phyloP scores from a whole-genome alignment of 768 basidiomycete species.

The Rhodotorula toruloides region DNA sequence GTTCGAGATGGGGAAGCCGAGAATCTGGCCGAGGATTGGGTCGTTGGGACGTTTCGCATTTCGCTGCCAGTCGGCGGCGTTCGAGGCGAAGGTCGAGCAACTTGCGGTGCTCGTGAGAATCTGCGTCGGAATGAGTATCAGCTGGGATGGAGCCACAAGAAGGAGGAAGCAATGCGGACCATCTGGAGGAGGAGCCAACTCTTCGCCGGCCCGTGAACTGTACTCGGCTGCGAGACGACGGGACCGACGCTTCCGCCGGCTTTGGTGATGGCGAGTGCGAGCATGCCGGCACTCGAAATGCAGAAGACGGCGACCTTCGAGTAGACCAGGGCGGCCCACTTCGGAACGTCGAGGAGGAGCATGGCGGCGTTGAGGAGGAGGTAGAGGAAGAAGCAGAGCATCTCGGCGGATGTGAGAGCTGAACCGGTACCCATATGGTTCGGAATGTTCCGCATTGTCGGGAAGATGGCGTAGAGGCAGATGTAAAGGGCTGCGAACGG shows the following conservation, averaged over 20 bases:
- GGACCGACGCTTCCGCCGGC: conserved; percentile 72
- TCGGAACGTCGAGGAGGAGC: conserved; percentile 25
- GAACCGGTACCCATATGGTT: conserved; percentile 59
- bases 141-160: too few species aligned
- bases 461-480: conserved; percentile 71
- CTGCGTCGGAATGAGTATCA: too few species aligned
- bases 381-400: conserved; percentile 73
- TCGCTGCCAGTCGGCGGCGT: conserved; percentile 43
- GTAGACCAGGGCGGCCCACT: conserved; percentile 37
- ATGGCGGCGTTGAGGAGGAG: conserved; percentile 71
- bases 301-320: conserved; percentile 67
- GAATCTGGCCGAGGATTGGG: conserved; percentile 42
- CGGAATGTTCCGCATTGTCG: conserved; percentile 48
- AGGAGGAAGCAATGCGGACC: conserved; percentile 55
- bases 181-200: conserved; percentile 71
- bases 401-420: conserved; percentile 6
- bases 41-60: conserved; percentile 37
- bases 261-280: conserved; percentile 64
- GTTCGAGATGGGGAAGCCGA: conserved; percentile 44
- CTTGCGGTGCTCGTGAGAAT: too few species aligned
- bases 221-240: conserved; percentile 61
- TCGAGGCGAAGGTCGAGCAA: conserved; percentile 43
- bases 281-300: conserved; percentile 63
- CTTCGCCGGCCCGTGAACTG: conserved; percentile 61
- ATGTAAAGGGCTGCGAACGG: conserved; percentile 71